Evolutionary conservation across 768 basidiomycete genomes (phyloP), one percentile per base, ranked within the genome.

Genomic region (Asterophora lycoperdoides): DNA sequence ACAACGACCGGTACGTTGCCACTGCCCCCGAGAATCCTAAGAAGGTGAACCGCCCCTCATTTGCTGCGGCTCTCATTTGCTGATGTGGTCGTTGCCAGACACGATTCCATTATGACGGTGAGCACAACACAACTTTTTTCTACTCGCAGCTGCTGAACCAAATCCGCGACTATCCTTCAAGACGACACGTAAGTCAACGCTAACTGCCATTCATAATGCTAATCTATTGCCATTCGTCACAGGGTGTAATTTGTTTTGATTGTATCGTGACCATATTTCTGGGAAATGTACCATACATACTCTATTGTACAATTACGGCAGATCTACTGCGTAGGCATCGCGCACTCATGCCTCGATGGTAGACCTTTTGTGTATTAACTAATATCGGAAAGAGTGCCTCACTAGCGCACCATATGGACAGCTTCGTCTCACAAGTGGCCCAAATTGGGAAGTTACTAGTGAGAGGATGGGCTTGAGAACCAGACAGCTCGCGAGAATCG

Each of bases 21-120:
- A 77, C 73, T 47, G 90, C 89, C 7, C 90, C 90, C 4, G 80
- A 86, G 36, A 88, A 89, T 67, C 89, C 89, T 13, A 91, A 91
- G 80, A 88, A 90, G 80, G 89, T 86, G 53, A 14, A 76, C 61
- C 37, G 0, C 41, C 2, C 18, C 13, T 45, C 18, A 14, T 28
- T 17, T 8, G 3, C 37, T 36, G 17, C 37, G 29, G 56, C 47
- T 38, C 48, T 54, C 32, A 40, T 37, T 28, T 44, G 30, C 36
- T 46, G 20, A 18, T 35, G 15, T 28, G 13, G 46, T 44, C 20
- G 28, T 48, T 45, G 23, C 26, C 52, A 90, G 88, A 89, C 89
- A 17, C 79, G 77, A 40, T 91, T 89, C 70, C 80, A 84, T 61
- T 91, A 89, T 64, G 83, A 91, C 56, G 88, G 88, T 87, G 68